phyloP scores from a whole-genome alignment of 768 basidiomycete species.

The Favolaschia claudopus region DNA sequence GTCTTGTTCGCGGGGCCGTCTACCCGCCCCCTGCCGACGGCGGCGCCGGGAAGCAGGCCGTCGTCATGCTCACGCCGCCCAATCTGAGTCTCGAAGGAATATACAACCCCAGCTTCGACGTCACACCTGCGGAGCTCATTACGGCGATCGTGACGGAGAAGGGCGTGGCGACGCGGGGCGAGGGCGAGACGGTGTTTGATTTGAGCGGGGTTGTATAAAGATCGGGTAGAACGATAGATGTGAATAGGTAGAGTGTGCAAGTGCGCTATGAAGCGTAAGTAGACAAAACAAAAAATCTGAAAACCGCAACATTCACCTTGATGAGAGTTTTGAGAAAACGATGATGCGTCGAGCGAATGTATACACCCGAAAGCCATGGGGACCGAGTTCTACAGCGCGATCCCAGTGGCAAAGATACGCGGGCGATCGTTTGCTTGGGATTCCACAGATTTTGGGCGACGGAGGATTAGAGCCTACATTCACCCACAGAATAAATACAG shows the following conservation, averaged over 20 bases:
- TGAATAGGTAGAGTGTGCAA: too few relatives aligned
- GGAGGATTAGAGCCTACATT: constrained; percentile 26
- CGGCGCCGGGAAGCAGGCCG: constrained; percentile 68
- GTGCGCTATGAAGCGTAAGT: too few relatives aligned
- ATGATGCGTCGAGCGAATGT: too few relatives aligned
- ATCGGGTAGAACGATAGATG: too few relatives aligned
- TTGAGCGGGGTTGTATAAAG: constrained; percentile 57
- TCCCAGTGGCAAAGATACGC: constrained; percentile 21
- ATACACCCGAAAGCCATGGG: background rate
- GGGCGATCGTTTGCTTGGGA: constrained; percentile 17
- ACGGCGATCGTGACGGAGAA: constrained; percentile 96
- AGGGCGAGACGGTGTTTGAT: constrained; percentile 43
- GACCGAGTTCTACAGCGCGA: constrained; percentile 11
- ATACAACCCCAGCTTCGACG: constrained; percentile 97
- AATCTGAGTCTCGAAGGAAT: constrained; percentile 66
- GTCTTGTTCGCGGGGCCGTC: constrained; percentile 83
- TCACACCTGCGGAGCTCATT: constrained; percentile 93
- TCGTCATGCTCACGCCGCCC: constrained; percentile 84
- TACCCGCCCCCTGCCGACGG: constrained; percentile 66
- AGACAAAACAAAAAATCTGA: too few relatives aligned
- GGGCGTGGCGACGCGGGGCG: constrained; percentile 80
- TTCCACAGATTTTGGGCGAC: constrained; percentile 20
- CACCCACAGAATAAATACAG: background rate
- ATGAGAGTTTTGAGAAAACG: too few relatives aligned
- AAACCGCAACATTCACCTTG: too few relatives aligned